These are phyloP conservation scores for Cystobasidium pallidum DNA, from an alignment of 1,284 basidiomycete genomes.

Conservation along the genomic window DNA sequence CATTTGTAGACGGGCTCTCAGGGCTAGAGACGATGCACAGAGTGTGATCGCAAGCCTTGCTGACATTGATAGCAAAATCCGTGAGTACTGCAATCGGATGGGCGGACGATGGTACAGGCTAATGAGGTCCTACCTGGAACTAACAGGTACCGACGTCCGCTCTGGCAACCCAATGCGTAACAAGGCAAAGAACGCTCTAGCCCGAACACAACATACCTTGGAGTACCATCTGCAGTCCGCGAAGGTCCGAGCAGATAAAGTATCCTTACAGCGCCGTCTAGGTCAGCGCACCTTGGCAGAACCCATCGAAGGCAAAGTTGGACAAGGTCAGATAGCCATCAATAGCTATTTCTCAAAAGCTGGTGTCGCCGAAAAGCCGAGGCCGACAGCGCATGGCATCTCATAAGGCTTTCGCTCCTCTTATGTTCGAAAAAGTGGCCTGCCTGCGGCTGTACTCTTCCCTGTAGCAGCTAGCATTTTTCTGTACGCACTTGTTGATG, in stretches of 20 bases:
- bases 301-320: slow-evolving; percentile 5
- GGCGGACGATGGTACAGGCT: not conserved
- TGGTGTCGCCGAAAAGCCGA: not conserved
- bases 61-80: slow-evolving; percentile 33
- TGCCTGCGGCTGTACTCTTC: too few relatives aligned
- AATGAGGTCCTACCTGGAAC: not conserved
- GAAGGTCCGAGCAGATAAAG: not conserved
- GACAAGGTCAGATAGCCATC: slow-evolving; percentile 21
- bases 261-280: slow-evolving; percentile 4
- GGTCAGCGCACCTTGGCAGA: slow-evolving; percentile 8
- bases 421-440: too few relatives aligned
- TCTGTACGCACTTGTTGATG: slow-evolving; percentile 8
- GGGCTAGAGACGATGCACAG: slow-evolving; percentile 15
- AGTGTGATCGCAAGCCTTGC: slow-evolving; percentile 5
- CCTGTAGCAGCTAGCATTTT: too few relatives aligned
- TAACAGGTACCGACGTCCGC: slow-evolving; percentile 20
- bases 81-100: slow-evolving; percentile 10
- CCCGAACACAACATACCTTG: slow-evolving; percentile 20
- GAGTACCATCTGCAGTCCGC: slow-evolving; percentile 35
- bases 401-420: not conserved
- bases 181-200: slow-evolving; percentile 42
- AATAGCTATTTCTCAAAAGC: slow-evolving; percentile 22
- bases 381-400: not conserved
- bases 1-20: not conserved
- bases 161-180: slow-evolving; percentile 27